These are phyloP conservation scores for Cicer arietinum DNA, from an alignment of 306 rosid genomes.

Conservation along the genomic window DNA sequence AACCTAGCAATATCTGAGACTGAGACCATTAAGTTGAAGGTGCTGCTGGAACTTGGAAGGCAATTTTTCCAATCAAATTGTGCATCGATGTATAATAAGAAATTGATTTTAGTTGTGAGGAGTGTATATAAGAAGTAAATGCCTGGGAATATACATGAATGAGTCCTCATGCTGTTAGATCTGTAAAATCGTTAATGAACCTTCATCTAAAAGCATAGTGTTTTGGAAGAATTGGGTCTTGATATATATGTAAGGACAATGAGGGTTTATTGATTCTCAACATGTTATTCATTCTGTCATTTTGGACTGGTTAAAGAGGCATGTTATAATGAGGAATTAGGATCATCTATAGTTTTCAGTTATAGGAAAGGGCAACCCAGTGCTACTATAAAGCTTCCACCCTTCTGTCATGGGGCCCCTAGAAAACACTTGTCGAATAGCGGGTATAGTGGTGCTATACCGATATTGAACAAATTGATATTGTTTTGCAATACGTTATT, in stretches of 20 bases:
- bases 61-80: background rate
- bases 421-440: no score
- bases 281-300: background rate
- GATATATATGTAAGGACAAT: conserved; percentile 2
- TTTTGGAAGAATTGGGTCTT: conserved; percentile 14
- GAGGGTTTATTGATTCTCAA: conserved; percentile 1
- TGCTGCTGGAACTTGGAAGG: background rate
- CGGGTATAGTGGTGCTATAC: no score
- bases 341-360: background rate
- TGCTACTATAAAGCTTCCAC: background rate
- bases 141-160: background rate
- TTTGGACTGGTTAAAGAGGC: background rate
- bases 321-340: background rate
- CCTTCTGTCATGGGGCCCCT: no score
- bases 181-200: conserved; percentile 10
- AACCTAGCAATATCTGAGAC: background rate
- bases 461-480: no score
- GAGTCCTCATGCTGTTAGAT: background rate
- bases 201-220: background rate
- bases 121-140: conserved; percentile 6
- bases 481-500: no score
- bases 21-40: conserved; percentile 18
- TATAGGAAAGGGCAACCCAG: background rate
- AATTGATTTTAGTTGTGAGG: conserved; percentile 23
- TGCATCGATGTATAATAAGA: background rate